Evolutionary conservation across 257 asterid genomes (phyloP), one percentile per base, ranked within the genome.

Genomic region (Voacanga thouarsii): DNA sequence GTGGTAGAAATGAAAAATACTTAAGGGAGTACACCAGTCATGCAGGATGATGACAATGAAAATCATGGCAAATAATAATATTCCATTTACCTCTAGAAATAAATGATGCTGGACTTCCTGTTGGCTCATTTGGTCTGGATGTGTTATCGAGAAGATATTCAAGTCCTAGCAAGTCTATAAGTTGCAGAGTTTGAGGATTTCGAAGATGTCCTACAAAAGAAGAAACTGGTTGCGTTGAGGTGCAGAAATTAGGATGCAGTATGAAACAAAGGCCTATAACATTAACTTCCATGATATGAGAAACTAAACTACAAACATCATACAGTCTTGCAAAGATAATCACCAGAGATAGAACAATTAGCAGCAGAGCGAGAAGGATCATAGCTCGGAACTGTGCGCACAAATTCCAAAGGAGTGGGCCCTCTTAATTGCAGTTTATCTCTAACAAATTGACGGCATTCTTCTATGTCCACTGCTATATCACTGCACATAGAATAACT

Each of bases 161-260:
- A 79, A 95, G 94, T 78, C 79, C 98, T 50, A 95, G 86, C 75
- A 95, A 86, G 86, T 93, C 84, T 55, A 91, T 83, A 74, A 95
- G 79, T 81, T 92, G 94, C 81, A 86, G 91, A 67, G 99, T 91
- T 82, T 93, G 98, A 80, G 97, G 95, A 85, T 93, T 93, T 83
- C 92, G 88, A 68, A 78, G 81, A 76, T 89, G 94, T 74, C 87
- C 97, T 93, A 79, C 68, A 84, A 37, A 80, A 16, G 64, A 41
- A 68, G 51, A 67, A 74, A 39, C 26, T 66, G 76, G 39, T 23
- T 73, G 73, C 24, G 61, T 75, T 77, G 82, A 76, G 60, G 0
- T 43, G 75, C 37, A 16, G 14, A 16, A 21, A 61, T 39, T 18
- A 63, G 4, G n/a, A 24, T 51, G 41, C 10, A 28, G 49, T 43